These are phyloP conservation scores for Solanum bukasovii DNA, from an alignment of 257 asterid genomes.

Conservation along the genomic window DNA sequence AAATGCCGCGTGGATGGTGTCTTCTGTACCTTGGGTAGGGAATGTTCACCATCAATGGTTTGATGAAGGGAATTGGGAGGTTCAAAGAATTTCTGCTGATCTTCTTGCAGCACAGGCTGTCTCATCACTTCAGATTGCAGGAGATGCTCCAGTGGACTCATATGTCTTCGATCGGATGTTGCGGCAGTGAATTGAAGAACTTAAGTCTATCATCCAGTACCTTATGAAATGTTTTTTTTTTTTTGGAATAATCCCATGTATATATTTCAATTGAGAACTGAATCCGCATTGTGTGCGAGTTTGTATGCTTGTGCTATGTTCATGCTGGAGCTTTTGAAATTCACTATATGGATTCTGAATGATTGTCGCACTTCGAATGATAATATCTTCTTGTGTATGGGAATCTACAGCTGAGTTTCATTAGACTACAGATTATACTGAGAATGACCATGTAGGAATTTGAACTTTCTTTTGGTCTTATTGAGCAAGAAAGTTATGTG, in stretches of 20 bases:
- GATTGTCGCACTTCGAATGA: neutral
- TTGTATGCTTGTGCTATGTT: neutral
- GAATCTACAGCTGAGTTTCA: neutral
- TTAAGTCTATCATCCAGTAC: neutral
- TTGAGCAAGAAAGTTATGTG: neutral
- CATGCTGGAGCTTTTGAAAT: neutral
- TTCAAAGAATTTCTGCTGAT: constrained; percentile 17
- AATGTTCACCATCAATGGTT: constrained; percentile 17
- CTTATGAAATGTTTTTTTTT: neutral
- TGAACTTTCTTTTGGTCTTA: neutral
- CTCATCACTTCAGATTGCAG: constrained; percentile 34
- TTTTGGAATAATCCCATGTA: neutral
- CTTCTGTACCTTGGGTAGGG: constrained; percentile 8
- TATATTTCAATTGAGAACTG: neutral
- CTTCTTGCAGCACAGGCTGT: constrained; percentile 32
- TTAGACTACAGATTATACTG: neutral
- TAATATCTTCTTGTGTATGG: neutral
- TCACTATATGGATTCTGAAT: neutral
- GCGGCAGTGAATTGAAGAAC: constrained; percentile 4
- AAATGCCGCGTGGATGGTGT: constrained; percentile 10
- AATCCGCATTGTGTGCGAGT: neutral
- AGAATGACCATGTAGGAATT: neutral
- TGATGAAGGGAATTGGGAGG: constrained; percentile 16
- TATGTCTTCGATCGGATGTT: constrained; percentile 12
- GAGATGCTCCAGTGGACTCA: constrained; percentile 21